Percentiles rank a stretch among this genome's conserved stretches.
phyloP scores from a whole-genome alignment of 2,329 filamentous ascomycete genomes.

The Thielaviopsis punctulata region DNA sequence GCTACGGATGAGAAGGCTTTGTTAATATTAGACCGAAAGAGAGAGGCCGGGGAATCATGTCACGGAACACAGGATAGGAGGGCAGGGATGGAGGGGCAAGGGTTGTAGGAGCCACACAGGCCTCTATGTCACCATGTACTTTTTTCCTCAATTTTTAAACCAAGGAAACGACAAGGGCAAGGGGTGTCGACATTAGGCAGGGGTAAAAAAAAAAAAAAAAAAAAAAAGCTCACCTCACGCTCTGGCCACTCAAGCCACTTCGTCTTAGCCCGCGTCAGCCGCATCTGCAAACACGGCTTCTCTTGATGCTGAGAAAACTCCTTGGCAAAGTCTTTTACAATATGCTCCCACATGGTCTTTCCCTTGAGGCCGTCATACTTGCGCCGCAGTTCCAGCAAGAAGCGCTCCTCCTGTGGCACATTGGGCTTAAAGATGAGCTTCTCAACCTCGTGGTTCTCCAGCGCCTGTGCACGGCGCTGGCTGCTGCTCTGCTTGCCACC shows the following conservation, averaged over 20 bases:
- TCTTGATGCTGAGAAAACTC: constrained; percentile 22
- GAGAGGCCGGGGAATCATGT: neutral
- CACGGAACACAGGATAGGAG: no score
- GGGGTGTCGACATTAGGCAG: neutral
- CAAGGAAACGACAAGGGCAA: neutral
- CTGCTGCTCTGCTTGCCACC: neutral
- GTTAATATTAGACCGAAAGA: constrained; percentile 7
- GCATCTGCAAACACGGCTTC: constrained; percentile 39
- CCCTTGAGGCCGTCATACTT: constrained; percentile 30
- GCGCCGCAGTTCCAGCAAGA: constrained; percentile 32
- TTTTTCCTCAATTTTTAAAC: neutral
- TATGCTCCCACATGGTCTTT: constrained; percentile 41
- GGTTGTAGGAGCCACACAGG: neutral
- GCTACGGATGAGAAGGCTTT: constrained; percentile 17
- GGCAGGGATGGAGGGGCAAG: neutral
- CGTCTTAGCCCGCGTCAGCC: constrained; percentile 31
- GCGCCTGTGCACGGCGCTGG: neutral
- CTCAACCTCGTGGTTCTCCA: neutral
- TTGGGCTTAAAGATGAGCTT: constrained; percentile 25
- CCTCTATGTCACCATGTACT: neutral
- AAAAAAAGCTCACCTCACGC: constrained; percentile 36
- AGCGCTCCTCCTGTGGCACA: constrained; percentile 31
- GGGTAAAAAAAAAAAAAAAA: constrained; percentile 10
- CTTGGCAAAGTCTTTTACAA: constrained; percentile 26
- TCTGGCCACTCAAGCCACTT: constrained; percentile 32